A percentile compares a stretch with the other conserved stretches of the same genome.
These are phyloP conservation scores for Xylariaceae sp. DNA, from an alignment of 2,329 filamentous ascomycete species.

Conservation along the genomic window DNA sequence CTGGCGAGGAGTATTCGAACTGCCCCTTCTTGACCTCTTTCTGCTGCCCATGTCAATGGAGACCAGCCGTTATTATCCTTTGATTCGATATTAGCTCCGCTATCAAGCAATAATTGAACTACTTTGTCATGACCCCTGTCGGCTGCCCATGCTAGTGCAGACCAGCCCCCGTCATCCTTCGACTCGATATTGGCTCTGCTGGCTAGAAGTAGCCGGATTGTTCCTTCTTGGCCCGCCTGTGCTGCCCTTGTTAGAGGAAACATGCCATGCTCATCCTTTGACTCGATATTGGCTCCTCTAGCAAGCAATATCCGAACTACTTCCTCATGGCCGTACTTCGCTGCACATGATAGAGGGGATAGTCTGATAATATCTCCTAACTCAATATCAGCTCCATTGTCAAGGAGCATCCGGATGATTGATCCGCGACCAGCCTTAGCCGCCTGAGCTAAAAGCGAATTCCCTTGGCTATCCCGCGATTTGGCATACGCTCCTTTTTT, in stretches of 20 bases:
- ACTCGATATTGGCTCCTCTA: neutral
- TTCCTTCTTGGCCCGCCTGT: neutral
- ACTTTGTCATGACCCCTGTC: neutral
- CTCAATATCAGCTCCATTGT: too few relatives aligned
- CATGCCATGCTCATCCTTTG: neutral
- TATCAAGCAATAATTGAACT: neutral
- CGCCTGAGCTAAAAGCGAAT: too few relatives aligned
- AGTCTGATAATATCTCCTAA: too few relatives aligned
- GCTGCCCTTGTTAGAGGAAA: conserved; percentile 8
- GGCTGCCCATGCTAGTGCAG: conserved; percentile 1
- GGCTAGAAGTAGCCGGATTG: neutral
- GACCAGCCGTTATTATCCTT: neutral
- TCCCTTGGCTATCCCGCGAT: too few relatives aligned
- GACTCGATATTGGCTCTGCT: neutral
- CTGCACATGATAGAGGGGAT: too few relatives aligned
- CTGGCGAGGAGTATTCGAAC: neutral
- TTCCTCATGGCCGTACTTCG: too few relatives aligned
- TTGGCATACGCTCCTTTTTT: too few relatives aligned
- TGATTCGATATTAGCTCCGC: neutral
- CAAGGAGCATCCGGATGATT: too few relatives aligned
- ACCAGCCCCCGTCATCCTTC: neutral
- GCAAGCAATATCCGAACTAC: too few relatives aligned
- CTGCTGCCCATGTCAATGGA: neutral
- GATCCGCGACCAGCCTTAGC: too few relatives aligned
- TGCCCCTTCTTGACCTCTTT: neutral